Base-by-base conservation (phyloP, 768 basidiomycete species). In the Clavulina sp. region DNA sequence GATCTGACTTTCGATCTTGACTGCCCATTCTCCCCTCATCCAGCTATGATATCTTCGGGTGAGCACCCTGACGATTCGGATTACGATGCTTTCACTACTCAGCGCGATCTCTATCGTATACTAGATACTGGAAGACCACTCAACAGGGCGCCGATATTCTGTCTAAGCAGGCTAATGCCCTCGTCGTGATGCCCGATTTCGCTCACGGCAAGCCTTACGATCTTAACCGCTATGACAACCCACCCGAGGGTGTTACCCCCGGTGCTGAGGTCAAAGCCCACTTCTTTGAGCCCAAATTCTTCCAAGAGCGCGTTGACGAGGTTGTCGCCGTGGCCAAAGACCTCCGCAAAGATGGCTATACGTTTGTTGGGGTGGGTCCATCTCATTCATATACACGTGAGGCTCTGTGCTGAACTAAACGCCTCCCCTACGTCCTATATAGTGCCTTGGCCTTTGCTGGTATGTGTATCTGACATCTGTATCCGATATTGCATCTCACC, bases 21-120 rank as follows among this genome's bases (percentile, higher is more conserved):
- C 43, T n/a, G n/a, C n/a, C 26, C 16, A 13, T 46, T 46, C 43
- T 16, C 16, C 26, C 26, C 26, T 24, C 24, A 24, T 13, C 13
- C 9, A 46, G 43, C 48, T 49, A 49, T 33, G 48, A 49, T 49
- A 49, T 49, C 32, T 49, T 49, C 31, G 48, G 48, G 48, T 49
- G 28, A 6, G 48, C 16, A 46, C 23, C 43, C 13, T 1, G 23
- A 13, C 9, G 9, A 9, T 16, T 9, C 43, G 13, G 16, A 46
- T 46, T 9, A 13, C 13, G 9, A 18, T 9, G 16, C 23, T 46
- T 26, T 9, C 43, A 9, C 23, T 13, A 30, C 32, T 30, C 48
- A 7, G 16, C 48, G 24, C 48, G 7, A 49, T 18, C 16, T 29
- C 13, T 13, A 9, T 24, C 23, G 9, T 46, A 9, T 13, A 18